phyloP scores from a whole-genome alignment of 768 basidiomycete genomes.

The Mycena vulgaris region DNA sequence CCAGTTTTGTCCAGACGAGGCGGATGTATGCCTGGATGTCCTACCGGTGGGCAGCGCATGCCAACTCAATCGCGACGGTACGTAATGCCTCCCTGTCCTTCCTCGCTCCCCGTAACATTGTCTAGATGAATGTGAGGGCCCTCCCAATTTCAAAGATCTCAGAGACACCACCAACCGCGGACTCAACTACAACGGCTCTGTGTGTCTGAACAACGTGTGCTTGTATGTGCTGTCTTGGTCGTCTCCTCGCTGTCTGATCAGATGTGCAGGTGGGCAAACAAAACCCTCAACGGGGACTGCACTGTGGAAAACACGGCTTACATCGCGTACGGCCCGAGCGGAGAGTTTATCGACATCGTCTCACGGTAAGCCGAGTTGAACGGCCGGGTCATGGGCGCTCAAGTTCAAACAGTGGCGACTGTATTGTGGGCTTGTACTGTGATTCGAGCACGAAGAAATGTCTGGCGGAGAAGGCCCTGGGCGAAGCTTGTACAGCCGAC shows the following conservation, averaged over 20 bases:
- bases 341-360: slow-evolving; percentile 83
- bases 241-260: neutral
- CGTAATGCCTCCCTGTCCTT: slow-evolving; percentile 7
- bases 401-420: slow-evolving; percentile 71
- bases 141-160: slow-evolving; percentile 75
- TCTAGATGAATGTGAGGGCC: slow-evolving; percentile 83
- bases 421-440: slow-evolving; percentile 81
- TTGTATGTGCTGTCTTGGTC: slow-evolving; percentile 65
- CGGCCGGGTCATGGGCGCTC: neutral
- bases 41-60: slow-evolving; percentile 77
- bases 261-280: slow-evolving; percentile 80
- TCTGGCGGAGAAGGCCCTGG: slow-evolving; percentile 69
- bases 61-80: slow-evolving; percentile 91
- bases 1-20: slow-evolving; percentile 90
- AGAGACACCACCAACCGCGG: slow-evolving; percentile 76
- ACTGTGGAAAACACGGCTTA: slow-evolving; percentile 86
- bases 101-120: neutral
- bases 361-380: slow-evolving; percentile 69
- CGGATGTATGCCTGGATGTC: slow-evolving; percentile 73
- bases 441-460: slow-evolving; percentile 74
- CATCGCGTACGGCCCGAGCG: slow-evolving; percentile 72
- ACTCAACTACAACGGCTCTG: slow-evolving; percentile 84
- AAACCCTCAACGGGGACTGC: slow-evolving; percentile 73
- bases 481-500: slow-evolving; percentile 69
- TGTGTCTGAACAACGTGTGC: slow-evolving; percentile 89